Base-by-base conservation (phyloP, 768 basidiomycete species). In the Boletales sp. region DNA sequence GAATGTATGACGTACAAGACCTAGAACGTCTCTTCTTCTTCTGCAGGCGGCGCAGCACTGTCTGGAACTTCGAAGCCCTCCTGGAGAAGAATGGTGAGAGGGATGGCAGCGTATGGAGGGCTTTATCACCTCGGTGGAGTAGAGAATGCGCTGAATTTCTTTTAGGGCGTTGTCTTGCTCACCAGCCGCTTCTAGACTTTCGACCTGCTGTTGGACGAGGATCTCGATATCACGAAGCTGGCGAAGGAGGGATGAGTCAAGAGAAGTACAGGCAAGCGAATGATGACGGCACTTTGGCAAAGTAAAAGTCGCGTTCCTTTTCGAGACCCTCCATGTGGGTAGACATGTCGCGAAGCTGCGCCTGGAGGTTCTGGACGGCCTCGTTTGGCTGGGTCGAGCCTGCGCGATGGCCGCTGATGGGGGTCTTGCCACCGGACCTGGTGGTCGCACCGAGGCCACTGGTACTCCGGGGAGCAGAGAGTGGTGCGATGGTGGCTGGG, bases 231-330 rank as follows among this genome's bases (percentile, higher is more conserved):
- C 89, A 31, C 97, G 86, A 48, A 99, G 80, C 93, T 98, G 46
- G n/a, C 24, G 51, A 40, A 27, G n/a, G 18, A 19, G 45, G 12
- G 40, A 40, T 47, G 46, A 51, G 48, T 15, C 11, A 29, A 21
- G 13, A 29, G 47, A 56, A 48, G 41, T 37, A 38, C 36, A 36
- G 44, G 9, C 40, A 51, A 45, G 24, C 41, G 29, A 24, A 24
- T 5, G 52, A 36, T 13, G 15, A 9, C 2, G 77, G 41, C 58
- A 95, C 94, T 82, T 97, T 99, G 62, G 88, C 85, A 69, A 98
- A 99, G 72, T 99, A 99, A 69, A 99, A 98, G 68, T 98, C 94
- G 40, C 94, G 75, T 72, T 99, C 97, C 75, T 94, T 97, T 76
- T 98, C 94, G 35, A 98, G 73, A 1, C 90, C 90, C 64, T 94